Percentiles rank a stretch among this genome's conserved stretches.
Evolutionary conservation across 208 protist genomes (phyloP).

Genomic region (Blechomonas ayalai): DNA sequence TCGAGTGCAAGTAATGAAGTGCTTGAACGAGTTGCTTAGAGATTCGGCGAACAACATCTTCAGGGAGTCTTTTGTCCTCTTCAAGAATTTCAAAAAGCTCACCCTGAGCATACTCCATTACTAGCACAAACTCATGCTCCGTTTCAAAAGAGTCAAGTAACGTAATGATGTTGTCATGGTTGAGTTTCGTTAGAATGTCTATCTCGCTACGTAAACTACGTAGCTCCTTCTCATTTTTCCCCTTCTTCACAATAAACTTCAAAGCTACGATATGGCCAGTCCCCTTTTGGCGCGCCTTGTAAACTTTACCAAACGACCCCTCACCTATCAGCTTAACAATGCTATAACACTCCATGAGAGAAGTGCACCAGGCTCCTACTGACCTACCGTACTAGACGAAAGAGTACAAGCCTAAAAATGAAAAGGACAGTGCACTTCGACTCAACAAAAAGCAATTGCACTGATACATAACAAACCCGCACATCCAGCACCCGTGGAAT

Average conservation of each 20-base stretch:
- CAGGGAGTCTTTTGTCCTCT: slow-evolving; percentile 90
- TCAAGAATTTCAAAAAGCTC: slow-evolving; percentile 96
- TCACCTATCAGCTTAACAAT: slow-evolving; percentile 95
- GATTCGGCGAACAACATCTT: slow-evolving; percentile 89
- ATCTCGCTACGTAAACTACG: slow-evolving; percentile 92
- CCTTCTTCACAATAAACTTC: slow-evolving; percentile 96
- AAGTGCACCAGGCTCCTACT: background rate
- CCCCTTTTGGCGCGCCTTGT: slow-evolving; percentile 90
- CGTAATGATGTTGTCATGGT: slow-evolving; percentile 96
- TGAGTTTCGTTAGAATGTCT: slow-evolving; percentile 92
- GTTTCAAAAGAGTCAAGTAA: slow-evolving; percentile 97
- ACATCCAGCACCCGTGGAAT: too few relatives aligned
- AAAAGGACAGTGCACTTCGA: slow-evolving; percentile 3
- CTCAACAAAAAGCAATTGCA: slow-evolving; percentile 2
- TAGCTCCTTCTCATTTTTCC: slow-evolving; percentile 93
- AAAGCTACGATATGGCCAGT: slow-evolving; percentile 96
- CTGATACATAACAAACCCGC: slow-evolving; percentile 7
- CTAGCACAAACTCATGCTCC: slow-evolving; percentile 89
- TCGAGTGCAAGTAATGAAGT: slow-evolving; percentile 96
- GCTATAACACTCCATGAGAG: slow-evolving; percentile 88
- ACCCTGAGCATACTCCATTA: slow-evolving; percentile 91
- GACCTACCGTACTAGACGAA: slow-evolving; percentile 4
- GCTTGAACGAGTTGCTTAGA: slow-evolving; percentile 95
- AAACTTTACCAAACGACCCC: slow-evolving; percentile 98
- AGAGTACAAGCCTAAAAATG: slow-evolving; percentile 1